Conservation (phyloP, 1,284 basidiomycete species). For the Flammula alnicola region DNA sequence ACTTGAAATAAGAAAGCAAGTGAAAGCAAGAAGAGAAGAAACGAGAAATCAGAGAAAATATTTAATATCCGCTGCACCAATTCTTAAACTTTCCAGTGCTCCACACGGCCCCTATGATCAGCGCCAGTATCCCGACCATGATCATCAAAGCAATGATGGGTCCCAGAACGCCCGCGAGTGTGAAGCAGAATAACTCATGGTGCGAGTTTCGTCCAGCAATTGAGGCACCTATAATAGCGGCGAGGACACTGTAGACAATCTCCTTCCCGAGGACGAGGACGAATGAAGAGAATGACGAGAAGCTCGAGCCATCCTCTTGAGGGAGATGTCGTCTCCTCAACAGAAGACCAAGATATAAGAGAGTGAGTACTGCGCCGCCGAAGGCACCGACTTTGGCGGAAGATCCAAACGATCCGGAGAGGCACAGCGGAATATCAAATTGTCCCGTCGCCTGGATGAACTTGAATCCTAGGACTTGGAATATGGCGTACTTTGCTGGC, state of each 20-base stretch:
- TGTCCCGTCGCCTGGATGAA: slow-evolving; percentile 17
- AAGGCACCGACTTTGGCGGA: slow-evolving; percentile 26
- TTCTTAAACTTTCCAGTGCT: slow-evolving; percentile 15
- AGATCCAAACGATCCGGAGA: slow-evolving; percentile 7
- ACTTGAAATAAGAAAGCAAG: not conserved
- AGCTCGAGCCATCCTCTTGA: slow-evolving; percentile 1
- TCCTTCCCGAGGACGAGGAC: slow-evolving; percentile 20
- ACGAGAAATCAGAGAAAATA: not conserved
- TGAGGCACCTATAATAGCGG: slow-evolving; percentile 21
- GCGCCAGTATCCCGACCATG: slow-evolving; percentile 16
- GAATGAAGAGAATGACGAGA: slow-evolving; percentile 9
- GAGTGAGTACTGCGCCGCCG: slow-evolving; percentile 24
- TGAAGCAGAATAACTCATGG: slow-evolving; percentile 11
- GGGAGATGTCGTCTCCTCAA: slow-evolving; percentile 6
- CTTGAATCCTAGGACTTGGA: slow-evolving; percentile 26
- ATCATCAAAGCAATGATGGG: slow-evolving; percentile 20
- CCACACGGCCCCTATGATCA: slow-evolving; percentile 17
- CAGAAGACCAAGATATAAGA: slow-evolving; percentile 21
- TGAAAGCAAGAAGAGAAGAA: not conserved
- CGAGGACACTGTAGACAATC: slow-evolving; percentile 26
- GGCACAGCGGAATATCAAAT: slow-evolving; percentile 7
- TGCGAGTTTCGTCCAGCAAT: slow-evolving; percentile 11
- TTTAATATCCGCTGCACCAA: slow-evolving; percentile 18
- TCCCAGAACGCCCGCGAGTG: slow-evolving; percentile 22
- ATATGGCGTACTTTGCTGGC: slow-evolving; percentile 32